These are phyloP conservation scores for Dentipellis sp. DNA, from an alignment of 768 basidiomycete species.

Conservation along the genomic window DNA sequence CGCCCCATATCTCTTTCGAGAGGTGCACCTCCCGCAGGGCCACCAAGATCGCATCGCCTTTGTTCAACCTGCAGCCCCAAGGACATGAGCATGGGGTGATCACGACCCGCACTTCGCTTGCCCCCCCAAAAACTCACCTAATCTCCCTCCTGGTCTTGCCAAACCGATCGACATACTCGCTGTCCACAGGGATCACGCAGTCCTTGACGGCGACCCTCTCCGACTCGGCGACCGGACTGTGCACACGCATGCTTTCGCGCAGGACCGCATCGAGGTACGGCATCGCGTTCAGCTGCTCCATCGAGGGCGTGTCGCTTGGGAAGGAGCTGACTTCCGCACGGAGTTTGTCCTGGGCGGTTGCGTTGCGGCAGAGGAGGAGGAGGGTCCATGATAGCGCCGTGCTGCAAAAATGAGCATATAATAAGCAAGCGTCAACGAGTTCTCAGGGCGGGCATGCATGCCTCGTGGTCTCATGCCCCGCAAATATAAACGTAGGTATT, in stretches of 20 bases:
- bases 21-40: conserved; percentile 8
- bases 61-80: neutral
- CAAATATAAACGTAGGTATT: conserved; percentile 51
- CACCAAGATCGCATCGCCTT: conserved; percentile 8
- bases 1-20: conserved; percentile 13
- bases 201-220: conserved; percentile 9
- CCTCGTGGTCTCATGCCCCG: conserved; percentile 55
- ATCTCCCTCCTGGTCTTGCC: conserved; percentile 10
- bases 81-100: neutral
- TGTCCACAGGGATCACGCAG: conserved; percentile 9
- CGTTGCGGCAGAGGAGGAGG: conserved; percentile 40
- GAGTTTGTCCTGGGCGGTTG: conserved; percentile 43
- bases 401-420: neutral
- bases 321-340: conserved; percentile 47
- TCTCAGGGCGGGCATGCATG: conserved; percentile 5
- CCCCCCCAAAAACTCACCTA: conserved; percentile 2
- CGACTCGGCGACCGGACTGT: conserved; percentile 9
- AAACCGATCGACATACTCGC: conserved; percentile 12
- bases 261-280: conserved; percentile 44
- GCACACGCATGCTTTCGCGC: conserved; percentile 9
- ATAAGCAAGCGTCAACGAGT: neutral
- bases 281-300: conserved; percentile 60
- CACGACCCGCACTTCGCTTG: neutral
- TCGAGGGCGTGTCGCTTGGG: conserved; percentile 47
- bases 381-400: conserved; percentile 50